Evolutionary conservation across 2,329 filamentous ascomycete species (phyloP), one percentile per base, ranked within the genome.

Genomic region (Monosporascus sp.): DNA sequence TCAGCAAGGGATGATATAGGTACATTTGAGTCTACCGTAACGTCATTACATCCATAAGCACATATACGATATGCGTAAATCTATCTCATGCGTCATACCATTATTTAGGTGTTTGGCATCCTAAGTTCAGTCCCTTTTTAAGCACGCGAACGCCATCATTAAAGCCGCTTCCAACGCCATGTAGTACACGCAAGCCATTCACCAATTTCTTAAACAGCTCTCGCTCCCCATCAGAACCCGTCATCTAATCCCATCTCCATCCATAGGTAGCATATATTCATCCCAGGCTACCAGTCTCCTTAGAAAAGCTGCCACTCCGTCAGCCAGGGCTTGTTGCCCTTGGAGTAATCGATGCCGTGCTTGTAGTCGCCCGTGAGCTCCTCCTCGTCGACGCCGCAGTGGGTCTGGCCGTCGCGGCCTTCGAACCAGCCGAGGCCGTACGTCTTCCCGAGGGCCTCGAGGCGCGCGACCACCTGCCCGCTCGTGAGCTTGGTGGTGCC

Each of bases 341-440:
- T 65, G 17, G 70, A 69, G 35, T 76, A 75, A 53, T 78, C 75
- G 44, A 78, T 67, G 5, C 86, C 86, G 66, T 88, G 85, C 67
- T 80, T 83, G 68, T 90, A 92, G 53, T 68, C 72, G 55, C 78
- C 80, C 55, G 78, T 73, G 62, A 92, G 72, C 67, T 88, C 85
- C 72, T 92, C 88, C 71, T 90, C 79, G 64, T 93, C 89, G 53
- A 93, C 81, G 14, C 88, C 89, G 64, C 87, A 87, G 73, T 92
- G 89, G 57, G 81, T 80, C 68, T 86, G 78, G 3, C 85, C 84
- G 68, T 93, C 89, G 18, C 88, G 74, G 0, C 89, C 89, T 41
- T 74, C 72, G 63, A 91, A 91, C 88, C 88, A 91, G 1, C 89
- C 89, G 36, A 92, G 69, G 1, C 86, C 88, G 67, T 92, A 93